Evolutionary conservation across 441 rosid genomes (phyloP), one percentile per base, ranked within the genome.

Genomic region (Gossypium davidsonii): DNA sequence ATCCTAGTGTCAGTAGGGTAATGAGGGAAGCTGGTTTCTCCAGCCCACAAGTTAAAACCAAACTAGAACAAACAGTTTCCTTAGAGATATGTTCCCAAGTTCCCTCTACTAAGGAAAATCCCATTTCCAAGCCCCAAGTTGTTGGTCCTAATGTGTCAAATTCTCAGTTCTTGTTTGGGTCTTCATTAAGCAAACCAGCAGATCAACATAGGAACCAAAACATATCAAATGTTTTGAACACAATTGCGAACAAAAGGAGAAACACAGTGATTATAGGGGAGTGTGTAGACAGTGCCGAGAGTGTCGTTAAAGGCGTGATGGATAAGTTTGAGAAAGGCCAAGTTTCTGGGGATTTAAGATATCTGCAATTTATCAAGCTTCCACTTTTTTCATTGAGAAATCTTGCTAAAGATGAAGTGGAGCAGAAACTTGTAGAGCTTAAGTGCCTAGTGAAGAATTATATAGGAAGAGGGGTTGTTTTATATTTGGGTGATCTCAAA

Each of bases 11-110:
- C 11, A 87, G 89, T 73, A 82, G 95, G 65, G 95, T 90, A 75
- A 90, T 90, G 95, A 87, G 90, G 52, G 95, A 90, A 78, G 92
- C 92, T 17, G 91, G 95, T 53, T 90, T 90, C 79, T 90, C 91
- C 14, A 90, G 92, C 71, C 68, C 89, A 55, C 90, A 83, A 51
- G 85, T 90, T 11, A 88, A 88, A 79, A 82, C 25, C 77, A 81
- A 81, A 60, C 88, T 90, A 2, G 89, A 90, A 74, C 84, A 88
- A 48, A 44, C 85, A 67, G 89, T 88, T 73, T 79, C 92, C 23
- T 14, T 86, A 28, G 92, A 86, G 60, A 64, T 79, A 51, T 72
- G 72, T 73, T 73, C 87, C 25, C 86, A 66, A 70, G 74, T 37
- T 42, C 61, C 82, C 57, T 59, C 61, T 20, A 23, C 61, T 28